Conservation (phyloP, 2,329 filamentous ascomycete species). For the Alternaria burnsii region DNA sequence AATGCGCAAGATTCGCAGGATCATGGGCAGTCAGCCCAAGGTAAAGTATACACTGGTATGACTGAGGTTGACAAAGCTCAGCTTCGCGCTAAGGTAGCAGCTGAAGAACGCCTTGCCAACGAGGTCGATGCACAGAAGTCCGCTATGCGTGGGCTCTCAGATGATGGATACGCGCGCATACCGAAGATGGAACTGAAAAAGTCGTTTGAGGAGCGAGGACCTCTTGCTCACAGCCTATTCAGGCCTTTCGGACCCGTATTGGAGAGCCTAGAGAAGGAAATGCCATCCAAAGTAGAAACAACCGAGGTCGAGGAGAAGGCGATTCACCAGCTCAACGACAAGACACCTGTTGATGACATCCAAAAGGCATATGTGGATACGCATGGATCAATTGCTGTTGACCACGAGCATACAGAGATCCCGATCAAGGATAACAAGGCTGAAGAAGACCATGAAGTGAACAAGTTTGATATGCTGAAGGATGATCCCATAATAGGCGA, state of each 20-base stretch:
- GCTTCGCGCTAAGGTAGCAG: conserved; percentile 23
- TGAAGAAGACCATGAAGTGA: conserved; percentile 1
- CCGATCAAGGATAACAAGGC: conserved; percentile 1
- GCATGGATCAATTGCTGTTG: conserved; percentile 34
- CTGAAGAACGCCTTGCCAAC: conserved; percentile 33
- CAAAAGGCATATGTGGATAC: conserved; percentile 39
- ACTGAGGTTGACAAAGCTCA: conserved; percentile 13
- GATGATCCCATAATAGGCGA: conserved; percentile 17
- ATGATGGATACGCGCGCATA: conserved; percentile 35
- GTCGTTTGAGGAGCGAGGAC: conserved; percentile 31
- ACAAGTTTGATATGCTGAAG: conserved; percentile 23
- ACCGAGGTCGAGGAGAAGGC: conserved; percentile 17
- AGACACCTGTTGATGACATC: conserved; percentile 34
- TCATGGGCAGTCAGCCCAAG: background rate
- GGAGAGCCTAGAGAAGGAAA: conserved; percentile 34
- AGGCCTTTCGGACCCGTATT: conserved; percentile 41
- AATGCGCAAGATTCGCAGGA: background rate
- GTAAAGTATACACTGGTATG: background rate
- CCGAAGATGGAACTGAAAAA: conserved; percentile 22
- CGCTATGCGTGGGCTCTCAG: conserved; percentile 41
- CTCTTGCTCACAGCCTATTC: conserved; percentile 43
- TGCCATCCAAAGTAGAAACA: conserved; percentile 8
- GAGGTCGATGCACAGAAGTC: conserved; percentile 40
- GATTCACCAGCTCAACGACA: conserved; percentile 27
- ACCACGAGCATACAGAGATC: conserved; percentile 30